Base-by-base conservation (phyloP, 2,329 filamentous ascomycete species). In the Xylaria sp. region DNA sequence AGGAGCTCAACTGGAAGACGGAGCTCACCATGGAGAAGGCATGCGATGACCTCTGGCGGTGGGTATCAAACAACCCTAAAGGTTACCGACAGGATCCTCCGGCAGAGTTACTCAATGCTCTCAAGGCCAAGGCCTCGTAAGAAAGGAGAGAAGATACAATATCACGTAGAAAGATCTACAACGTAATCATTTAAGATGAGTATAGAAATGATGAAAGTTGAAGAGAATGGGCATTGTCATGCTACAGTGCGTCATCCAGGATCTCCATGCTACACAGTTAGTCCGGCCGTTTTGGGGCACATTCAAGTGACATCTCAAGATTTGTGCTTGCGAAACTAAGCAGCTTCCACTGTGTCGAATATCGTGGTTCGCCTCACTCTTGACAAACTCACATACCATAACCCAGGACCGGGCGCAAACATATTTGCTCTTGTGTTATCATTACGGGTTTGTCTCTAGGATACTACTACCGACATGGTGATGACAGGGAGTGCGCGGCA, bases 11-110 rank as follows among this genome's bases (percentile, higher is more conserved):
- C 71, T 99, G 96, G 96, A 94, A 94, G 85, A 94, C 96, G 0
- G 88, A 97, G 83, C 86, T 91, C 66, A 94, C 92, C 23, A 89
- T 99, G 79, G 95, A 98, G 83, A 90, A 97, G 80, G 94, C 95
- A 30, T 99, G 96, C 80, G 89, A 90, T 74, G 94, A 99, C 81
- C 86, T 99, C 72, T 99, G 96, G 96, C 90, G 90, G 77, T 99
- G 96, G 96, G 97, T 97, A 18, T 87, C 91, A 83, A 98, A 97
- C 83, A 98, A 98, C 83, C 96, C 96, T 28, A 90, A 94, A 82
- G 96, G 96, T 25, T 98, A 98, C 84, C 88, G 92, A 73, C 94
- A 98, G 83, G 86, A 94, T 72, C 93, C 95, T n/a, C 95, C 96
- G 0, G 86, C 92, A 72, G 89, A 92, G 81, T 86, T 98, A 75